These are phyloP conservation scores for Lactarius trivialis DNA, from an alignment of 768 basidiomycete genomes.

Conservation along the genomic window DNA sequence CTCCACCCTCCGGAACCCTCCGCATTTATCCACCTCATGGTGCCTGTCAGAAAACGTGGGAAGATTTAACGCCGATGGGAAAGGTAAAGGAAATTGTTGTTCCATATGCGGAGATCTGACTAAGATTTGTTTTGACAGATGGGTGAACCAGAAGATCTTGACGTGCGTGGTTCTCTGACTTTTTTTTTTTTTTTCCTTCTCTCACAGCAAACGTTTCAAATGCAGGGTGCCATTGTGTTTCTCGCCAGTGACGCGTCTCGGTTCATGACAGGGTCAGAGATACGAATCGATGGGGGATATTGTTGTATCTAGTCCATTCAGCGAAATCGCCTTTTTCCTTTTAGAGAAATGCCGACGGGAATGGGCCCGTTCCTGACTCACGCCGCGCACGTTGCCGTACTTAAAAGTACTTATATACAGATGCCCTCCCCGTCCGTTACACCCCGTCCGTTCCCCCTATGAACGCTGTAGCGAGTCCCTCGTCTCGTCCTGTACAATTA, in stretches of 20 bases:
- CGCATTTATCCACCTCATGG: slow-evolving; percentile 8
- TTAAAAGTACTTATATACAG: background rate
- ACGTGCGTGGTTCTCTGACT: slow-evolving; percentile 46
- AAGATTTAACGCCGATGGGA: slow-evolving; percentile 78
- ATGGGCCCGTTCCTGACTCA: slow-evolving; percentile 10
- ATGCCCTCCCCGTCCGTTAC: background rate
- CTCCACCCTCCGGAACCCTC: background rate
- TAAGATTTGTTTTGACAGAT: slow-evolving; percentile 41
- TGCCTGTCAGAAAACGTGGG: slow-evolving; percentile 70
- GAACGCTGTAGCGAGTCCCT: slow-evolving; percentile 11
- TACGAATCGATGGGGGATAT: slow-evolving; percentile 88
- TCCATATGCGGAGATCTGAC: slow-evolving; percentile 7
- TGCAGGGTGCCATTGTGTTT: slow-evolving; percentile 81
- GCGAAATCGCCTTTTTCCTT: slow-evolving; percentile 13
- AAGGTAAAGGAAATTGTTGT: slow-evolving; percentile 44
- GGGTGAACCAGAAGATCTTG: slow-evolving; percentile 80
- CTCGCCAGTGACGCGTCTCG: slow-evolving; percentile 84
- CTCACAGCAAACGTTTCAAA: background rate
- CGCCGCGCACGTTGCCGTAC: background rate
- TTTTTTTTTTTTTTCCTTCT: slow-evolving; percentile 26
- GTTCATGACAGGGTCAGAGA: slow-evolving; percentile 84
- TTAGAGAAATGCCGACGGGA: slow-evolving; percentile 10
- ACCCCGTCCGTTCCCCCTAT: background rate
- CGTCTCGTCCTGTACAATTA: slow-evolving; percentile 10
- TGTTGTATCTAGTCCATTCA: slow-evolving; percentile 46